Base-by-base conservation (phyloP, 2,329 filamentous ascomycete species). In the Clarireedia hainanense region DNA sequence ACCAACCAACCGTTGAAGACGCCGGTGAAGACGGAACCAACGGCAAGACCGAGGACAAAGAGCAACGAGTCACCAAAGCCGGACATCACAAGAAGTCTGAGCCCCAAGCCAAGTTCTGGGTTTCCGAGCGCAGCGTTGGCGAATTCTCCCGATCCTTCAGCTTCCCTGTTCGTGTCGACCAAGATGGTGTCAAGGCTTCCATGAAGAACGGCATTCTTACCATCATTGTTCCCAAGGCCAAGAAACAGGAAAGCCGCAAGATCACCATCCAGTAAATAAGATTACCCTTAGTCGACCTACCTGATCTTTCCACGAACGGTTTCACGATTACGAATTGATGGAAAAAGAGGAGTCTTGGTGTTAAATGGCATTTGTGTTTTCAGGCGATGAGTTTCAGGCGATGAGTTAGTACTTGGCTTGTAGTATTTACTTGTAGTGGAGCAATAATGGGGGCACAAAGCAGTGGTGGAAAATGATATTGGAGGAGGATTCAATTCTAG, bases 71-170 rank as follows among this genome's bases (percentile, higher is more conserved):
- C 34, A 36, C 47, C 40, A 48, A 58, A 64, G 50, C 34, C 10
- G 14, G 52, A 57, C 39, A 27, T 34, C 30, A 57, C 34, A 43
- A 42, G 15, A 56, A 42, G 10, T 10, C 43, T 12, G 50, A 48
- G 43, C 65, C 68, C 52, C 68, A 75, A 26, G 62, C 71, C 40
- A 85, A 82, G 72, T 91, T 84, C 77, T 92, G 88, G 88, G 74
- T 84, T 59, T 75, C 76, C 37, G 84, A 88, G 73, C 82, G 84
- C 63, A 79, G 76, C 58, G 73, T 85, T 57, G 85, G 85, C 68
- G 78, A 84, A 62, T 89, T 89, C 73, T 76, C 80, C 49, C 80
- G 86, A 60, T 80, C 76, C 57, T 89, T 89, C 74, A 80, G 74
- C 69, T 89, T 89, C 74, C 83, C 85, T 0, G 71, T 72, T 52